Conservation (phyloP, 345 rosid genomes). For the Gossypium bickii region DNA sequence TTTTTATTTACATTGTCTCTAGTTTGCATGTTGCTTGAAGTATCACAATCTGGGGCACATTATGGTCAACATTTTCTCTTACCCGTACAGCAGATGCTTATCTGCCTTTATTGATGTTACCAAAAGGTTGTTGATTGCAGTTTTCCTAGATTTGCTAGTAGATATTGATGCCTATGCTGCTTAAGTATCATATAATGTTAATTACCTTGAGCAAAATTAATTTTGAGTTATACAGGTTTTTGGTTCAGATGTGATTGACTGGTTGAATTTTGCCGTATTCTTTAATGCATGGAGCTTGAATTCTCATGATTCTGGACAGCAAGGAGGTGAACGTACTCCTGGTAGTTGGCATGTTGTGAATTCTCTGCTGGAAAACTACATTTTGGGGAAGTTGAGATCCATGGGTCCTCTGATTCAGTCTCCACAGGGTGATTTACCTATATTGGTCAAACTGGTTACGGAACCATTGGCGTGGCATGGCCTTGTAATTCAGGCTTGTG, state of each 20-base stretch:
- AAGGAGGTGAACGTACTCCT: slow-evolving; percentile 21
- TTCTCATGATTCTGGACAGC: slow-evolving; percentile 42
- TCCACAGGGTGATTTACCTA: slow-evolving; percentile 41
- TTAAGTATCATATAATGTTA: neutral
- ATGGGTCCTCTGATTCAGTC: slow-evolving; percentile 42
- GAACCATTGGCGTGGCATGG: slow-evolving; percentile 93
- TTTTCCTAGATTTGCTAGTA: neutral
- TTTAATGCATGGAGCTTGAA: slow-evolving; percentile 73
- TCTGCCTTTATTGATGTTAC: neutral
- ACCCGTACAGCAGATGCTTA: neutral
- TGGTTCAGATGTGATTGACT: slow-evolving; percentile 59
- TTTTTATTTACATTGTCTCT: neutral
- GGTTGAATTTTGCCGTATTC: slow-evolving; percentile 83
- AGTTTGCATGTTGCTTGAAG: neutral
- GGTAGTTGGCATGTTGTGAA: slow-evolving; percentile 49
- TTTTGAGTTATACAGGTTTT: slow-evolving; percentile 48
- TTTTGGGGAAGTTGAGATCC: slow-evolving; percentile 43
- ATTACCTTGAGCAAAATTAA: neutral
- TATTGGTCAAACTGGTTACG: slow-evolving; percentile 60
- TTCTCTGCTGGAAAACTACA: slow-evolving; percentile 49
- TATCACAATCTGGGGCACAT: neutral
- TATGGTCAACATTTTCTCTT: neutral
- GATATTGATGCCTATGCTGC: neutral
- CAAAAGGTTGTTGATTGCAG: neutral
- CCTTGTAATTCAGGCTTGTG: slow-evolving; percentile 66